Conservation (phyloP, 2,329 filamentous ascomycete genomes). For the Ophiognomonia clavigignenti-juglandacearum region DNA sequence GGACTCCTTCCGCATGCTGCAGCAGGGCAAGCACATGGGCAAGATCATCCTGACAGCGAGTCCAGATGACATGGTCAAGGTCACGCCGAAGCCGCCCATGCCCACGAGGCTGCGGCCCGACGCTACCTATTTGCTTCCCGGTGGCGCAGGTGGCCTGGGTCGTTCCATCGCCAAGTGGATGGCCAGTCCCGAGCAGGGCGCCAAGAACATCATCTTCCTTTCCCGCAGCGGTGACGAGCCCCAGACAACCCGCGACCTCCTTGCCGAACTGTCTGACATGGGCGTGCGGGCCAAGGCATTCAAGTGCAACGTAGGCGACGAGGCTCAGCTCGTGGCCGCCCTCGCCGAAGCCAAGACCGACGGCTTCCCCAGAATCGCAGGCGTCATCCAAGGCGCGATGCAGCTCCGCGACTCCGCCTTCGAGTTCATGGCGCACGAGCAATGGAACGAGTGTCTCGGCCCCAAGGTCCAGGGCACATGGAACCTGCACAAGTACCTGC, state of each 20-base stretch:
- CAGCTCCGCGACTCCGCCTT: conserved; percentile 9
- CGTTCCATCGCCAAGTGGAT: conserved; percentile 27
- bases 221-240: conserved; percentile 23
- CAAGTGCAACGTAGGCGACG: conserved; percentile 25
- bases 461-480: conserved; percentile 13
- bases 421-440: conserved; percentile 11
- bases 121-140: conserved; percentile 28
- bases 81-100: conserved; percentile 12
- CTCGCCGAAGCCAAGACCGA: conserved; percentile 16
- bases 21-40: conserved; percentile 15
- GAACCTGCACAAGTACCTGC: conserved; percentile 18
- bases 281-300: conserved; percentile 22
- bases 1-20: conserved; percentile 34
- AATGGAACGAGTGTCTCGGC: conserved; percentile 2
- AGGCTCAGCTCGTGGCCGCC: conserved; percentile 22
- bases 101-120: conserved; percentile 16
- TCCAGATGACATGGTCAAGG: conserved; percentile 18
- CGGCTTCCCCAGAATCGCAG: conserved; percentile 26
- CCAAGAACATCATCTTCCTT: conserved; percentile 25
- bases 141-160: conserved; percentile 30
- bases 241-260: conserved; percentile 16
- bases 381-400: conserved; percentile 32
- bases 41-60: conserved; percentile 33
- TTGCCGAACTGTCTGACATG: conserved; percentile 19
- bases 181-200: conserved; percentile 22